Conservation (phyloP, 306 rosid species). For the Vigna radiata region DNA sequence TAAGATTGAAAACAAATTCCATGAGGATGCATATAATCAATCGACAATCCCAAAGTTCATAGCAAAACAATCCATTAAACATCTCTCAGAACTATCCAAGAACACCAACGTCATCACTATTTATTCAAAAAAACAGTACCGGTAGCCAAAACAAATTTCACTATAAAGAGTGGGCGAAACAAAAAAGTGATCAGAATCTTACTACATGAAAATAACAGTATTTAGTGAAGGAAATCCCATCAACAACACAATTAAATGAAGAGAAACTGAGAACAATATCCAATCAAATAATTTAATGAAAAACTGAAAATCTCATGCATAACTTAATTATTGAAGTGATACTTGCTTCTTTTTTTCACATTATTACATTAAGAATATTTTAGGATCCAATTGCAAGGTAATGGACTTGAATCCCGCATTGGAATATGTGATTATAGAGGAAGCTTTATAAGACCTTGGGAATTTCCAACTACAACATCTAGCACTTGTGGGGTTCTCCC, state of each 20-base stretch:
- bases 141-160: background rate
- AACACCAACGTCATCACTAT: conserved; percentile 17
- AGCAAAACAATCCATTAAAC: conserved; percentile 19
- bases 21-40: background rate
- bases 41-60: conserved; percentile 33
- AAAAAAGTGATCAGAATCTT: conserved; percentile 24
- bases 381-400: background rate
- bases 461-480: background rate
- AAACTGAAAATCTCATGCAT: conserved; percentile 22
- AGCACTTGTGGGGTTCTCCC: background rate
- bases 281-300: conserved; percentile 17
- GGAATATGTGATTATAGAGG: background rate
- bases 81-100: conserved; percentile 11
- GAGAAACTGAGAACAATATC: conserved; percentile 8
- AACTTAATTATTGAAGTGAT: conserved; percentile 17
- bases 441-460: background rate
- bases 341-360: background rate
- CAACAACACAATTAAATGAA: conserved; percentile 20
- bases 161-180: conserved; percentile 20
- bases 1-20: conserved; percentile 10
- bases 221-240: conserved; percentile 17
- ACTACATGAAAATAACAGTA: conserved; percentile 13
- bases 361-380: background rate
- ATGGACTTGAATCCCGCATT: background rate
- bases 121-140: background rate